Conservation (phyloP, 257 asterid species). For the Capsicum pubescens region DNA sequence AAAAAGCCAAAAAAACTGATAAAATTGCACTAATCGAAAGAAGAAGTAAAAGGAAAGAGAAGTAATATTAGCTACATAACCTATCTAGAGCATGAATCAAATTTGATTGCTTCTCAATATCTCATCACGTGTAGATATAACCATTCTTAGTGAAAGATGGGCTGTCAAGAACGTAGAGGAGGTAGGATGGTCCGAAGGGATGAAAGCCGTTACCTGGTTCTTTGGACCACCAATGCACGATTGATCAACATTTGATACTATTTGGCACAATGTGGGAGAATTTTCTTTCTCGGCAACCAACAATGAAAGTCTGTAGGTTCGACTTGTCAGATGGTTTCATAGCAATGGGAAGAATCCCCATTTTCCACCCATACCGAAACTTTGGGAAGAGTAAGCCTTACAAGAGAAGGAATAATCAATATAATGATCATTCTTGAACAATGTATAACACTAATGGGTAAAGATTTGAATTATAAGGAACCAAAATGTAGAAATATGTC, state of each 20-base stretch:
- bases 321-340: constrained; percentile 50
- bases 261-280: constrained; percentile 53
- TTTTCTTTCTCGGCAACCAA: constrained; percentile 70
- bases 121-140: not conserved
- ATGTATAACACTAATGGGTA: not conserved
- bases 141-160: not conserved
- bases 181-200: not conserved
- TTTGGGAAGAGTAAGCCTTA: constrained; percentile 77
- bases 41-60: too few species aligned
- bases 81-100: too few species aligned
- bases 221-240: constrained; percentile 45
- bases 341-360: constrained; percentile 67
- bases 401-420: constrained; percentile 31
- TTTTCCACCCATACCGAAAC: constrained; percentile 91
- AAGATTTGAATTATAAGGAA: constrained; percentile 8
- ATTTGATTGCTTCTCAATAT: constrained; percentile 24
- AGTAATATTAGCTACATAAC: too few species aligned
- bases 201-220: constrained; percentile 60
- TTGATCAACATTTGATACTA: constrained; percentile 57
- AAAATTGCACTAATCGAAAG: too few species aligned
- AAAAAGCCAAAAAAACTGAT: too few species aligned
- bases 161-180: too few species aligned
- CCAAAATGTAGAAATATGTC: constrained; percentile 18
- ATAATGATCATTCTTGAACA: constrained; percentile 30
- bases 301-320: constrained; percentile 78